Evolutionary conservation across 2,329 filamentous ascomycete species (phyloP).

Genomic region (Colletotrichum lupini): DNA sequence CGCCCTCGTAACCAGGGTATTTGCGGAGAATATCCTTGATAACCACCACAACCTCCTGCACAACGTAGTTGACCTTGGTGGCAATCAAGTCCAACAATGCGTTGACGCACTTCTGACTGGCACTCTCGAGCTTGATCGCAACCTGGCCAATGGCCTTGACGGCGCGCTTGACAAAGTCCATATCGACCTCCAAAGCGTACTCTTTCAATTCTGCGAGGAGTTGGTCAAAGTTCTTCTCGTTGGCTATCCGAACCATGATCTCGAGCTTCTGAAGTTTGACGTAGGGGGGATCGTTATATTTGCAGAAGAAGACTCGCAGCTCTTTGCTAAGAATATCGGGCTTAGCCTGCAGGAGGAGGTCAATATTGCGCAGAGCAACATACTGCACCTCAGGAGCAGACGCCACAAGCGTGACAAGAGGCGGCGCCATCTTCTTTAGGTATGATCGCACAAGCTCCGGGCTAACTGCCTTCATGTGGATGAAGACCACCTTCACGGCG

Average conservation of each 20-base stretch:
- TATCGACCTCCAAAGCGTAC: slow-evolving; percentile 97
- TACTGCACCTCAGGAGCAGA: slow-evolving; percentile 98
- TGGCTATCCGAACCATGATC: slow-evolving; percentile 99
- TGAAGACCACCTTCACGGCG: slow-evolving; percentile 97
- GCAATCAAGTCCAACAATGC: slow-evolving; percentile 93
- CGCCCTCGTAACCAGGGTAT: slow-evolving; percentile 97
- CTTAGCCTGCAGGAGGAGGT: slow-evolving; percentile 93
- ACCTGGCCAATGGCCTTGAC: slow-evolving; percentile 98
- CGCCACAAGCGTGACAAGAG: slow-evolving; percentile 91
- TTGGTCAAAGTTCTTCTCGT: slow-evolving; percentile 96
- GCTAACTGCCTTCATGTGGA: slow-evolving; percentile 90
- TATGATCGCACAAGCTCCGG: slow-evolving; percentile 85
- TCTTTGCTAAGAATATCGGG: slow-evolving; percentile 98
- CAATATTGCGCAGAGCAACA: slow-evolving; percentile 95
- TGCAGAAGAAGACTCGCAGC: slow-evolving; percentile 98
- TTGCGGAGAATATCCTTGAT: slow-evolving; percentile 99
- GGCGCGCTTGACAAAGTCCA: slow-evolving; percentile 96
- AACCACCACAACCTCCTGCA: slow-evolving; percentile 98
- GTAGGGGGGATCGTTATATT: slow-evolving; percentile 98
- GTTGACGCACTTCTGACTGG: slow-evolving; percentile 95
- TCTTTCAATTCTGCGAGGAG: slow-evolving; percentile 94
- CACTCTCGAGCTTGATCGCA: slow-evolving; percentile 96
- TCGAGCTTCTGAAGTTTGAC: slow-evolving; percentile 98
- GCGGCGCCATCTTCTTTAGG: slow-evolving; percentile 98
- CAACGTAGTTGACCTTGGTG: slow-evolving; percentile 98